Evolutionary conservation across 2,329 filamentous ascomycete species (phyloP).

Genomic region (Alternaria solani): DNA sequence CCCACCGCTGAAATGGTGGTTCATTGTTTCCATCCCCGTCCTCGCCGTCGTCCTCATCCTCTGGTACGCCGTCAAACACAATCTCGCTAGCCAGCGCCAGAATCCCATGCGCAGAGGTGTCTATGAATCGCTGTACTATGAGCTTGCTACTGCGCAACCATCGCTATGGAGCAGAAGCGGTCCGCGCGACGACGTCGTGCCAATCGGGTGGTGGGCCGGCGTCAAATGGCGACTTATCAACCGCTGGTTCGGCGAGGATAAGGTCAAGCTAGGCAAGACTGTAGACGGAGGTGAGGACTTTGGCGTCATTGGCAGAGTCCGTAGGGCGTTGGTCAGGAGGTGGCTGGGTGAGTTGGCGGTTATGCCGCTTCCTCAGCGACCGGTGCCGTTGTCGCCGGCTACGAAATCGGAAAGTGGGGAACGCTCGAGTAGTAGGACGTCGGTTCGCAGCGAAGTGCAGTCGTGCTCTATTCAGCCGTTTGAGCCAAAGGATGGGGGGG

Average conservation of each 20-base stretch:
- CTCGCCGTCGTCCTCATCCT: slow-evolving; percentile 56
- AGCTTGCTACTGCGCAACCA: slow-evolving; percentile 57
- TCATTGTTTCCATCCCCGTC: slow-evolving; percentile 57
- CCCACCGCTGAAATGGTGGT: slow-evolving; percentile 49
- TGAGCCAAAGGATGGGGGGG: slow-evolving; percentile 33
- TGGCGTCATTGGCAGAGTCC: slow-evolving; percentile 47
- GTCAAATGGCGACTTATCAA: slow-evolving; percentile 60
- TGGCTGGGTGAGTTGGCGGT: slow-evolving; percentile 53
- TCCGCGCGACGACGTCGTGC: slow-evolving; percentile 53
- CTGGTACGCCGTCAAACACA: slow-evolving; percentile 60
- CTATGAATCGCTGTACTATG: slow-evolving; percentile 60
- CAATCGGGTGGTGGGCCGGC: slow-evolving; percentile 48
- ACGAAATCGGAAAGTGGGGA: background rate
- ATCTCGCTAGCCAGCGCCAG: slow-evolving; percentile 52
- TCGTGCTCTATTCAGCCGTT: background rate
- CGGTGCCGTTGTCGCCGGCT: background rate
- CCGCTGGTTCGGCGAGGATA: slow-evolving; percentile 56
- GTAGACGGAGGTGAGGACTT: slow-evolving; percentile 51
- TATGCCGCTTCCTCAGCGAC: slow-evolving; percentile 19
- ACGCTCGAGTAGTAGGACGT: background rate
- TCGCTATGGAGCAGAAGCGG: slow-evolving; percentile 59
- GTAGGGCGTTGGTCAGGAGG: slow-evolving; percentile 51
- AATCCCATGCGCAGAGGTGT: slow-evolving; percentile 58
- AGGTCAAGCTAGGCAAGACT: slow-evolving; percentile 48
- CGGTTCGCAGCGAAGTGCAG: background rate